Evolutionary conservation across 2,329 filamentous ascomycete species (phyloP).

Genomic region (Colletotrichum tabaci): DNA sequence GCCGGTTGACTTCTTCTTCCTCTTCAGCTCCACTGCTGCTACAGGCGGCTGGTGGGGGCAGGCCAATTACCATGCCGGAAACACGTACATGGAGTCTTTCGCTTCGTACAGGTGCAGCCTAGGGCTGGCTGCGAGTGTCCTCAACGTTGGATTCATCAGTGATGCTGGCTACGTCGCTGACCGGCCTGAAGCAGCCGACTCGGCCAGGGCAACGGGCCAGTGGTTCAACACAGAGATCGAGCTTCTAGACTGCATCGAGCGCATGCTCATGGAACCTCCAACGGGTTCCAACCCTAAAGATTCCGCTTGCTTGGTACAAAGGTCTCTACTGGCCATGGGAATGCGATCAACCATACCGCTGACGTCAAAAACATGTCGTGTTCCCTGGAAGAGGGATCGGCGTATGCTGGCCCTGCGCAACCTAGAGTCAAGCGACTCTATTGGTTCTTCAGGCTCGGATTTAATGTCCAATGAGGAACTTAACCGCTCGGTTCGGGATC

Average conservation of each 20-base stretch:
- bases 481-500: conserved; percentile 9
- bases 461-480: conserved; percentile 15
- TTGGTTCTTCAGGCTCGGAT: conserved; percentile 10
- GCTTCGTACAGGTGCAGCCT: conserved; percentile 51
- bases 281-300: too few species aligned
- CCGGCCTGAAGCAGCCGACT: conserved; percentile 49
- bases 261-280: conserved; percentile 1
- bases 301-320: background rate
- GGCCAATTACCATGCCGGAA: conserved; percentile 58
- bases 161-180: conserved; percentile 55
- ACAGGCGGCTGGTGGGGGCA: conserved; percentile 55
- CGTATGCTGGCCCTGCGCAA: conserved; percentile 47
- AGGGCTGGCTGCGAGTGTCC: conserved; percentile 55
- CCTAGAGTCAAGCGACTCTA: background rate
- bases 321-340: conserved; percentile 10
- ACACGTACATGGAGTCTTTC: conserved; percentile 58
- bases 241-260: conserved; percentile 21
- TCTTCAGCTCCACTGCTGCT: conserved; percentile 53
- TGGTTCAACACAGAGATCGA: conserved; percentile 27
- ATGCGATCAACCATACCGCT: conserved; percentile 15
- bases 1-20: conserved; percentile 55
- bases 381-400: conserved; percentile 44
- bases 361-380: conserved; percentile 23
- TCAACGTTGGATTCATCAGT: conserved; percentile 57
- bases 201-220: conserved; percentile 19